Base-by-base conservation (phyloP, 306 rosid species). In the Argentina anserina region DNA sequence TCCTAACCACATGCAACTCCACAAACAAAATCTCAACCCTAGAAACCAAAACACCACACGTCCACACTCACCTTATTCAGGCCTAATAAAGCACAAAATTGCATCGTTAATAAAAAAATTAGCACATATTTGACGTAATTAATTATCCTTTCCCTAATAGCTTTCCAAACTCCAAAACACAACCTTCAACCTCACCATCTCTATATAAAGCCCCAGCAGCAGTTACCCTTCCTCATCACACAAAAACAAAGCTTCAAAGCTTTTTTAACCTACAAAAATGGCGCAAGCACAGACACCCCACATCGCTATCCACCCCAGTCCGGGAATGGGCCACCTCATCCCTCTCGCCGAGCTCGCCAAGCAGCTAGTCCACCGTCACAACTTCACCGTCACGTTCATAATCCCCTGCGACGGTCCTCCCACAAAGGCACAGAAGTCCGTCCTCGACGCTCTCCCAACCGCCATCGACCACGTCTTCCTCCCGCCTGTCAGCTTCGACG, bases 281-380 rank as follows among this genome's bases (percentile, higher is more conserved):
- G 85, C 77, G 25, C 58, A n/a, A 15, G 0, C 59, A 31, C 71
- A 72, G 9, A 31, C 76, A 3, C 58, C 90, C 0, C 76, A 78
- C 64, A 72, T 92, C 33, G 91, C 82, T 0, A 79, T 89, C 61
- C 20, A 87, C 1, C 93, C 97, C 1, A 80, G 78, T 25, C 97
- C 97, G 1, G 93, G 96, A 9, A 92, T 92, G 89, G 97, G 97
- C 45, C 97, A 92, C 74, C 86, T 92, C 29, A 92, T 92, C 47
- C 97, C 97, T 5, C 89, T 92, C 75, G 71, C 76, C 6, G 93
- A 86, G 67, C 78, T 89, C 43, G 90, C 96, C 15, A 91, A 89
- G 43, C 78, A 78, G n/a, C 84, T 92, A 7, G 70, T 83, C 75
- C 55, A 12, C 14, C 66, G 41, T 74, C 82, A 83, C 65, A 50